phyloP scores from a whole-genome alignment of 2,329 filamentous ascomycete genomes.

The Arthrobotrys pseudoclavata region DNA sequence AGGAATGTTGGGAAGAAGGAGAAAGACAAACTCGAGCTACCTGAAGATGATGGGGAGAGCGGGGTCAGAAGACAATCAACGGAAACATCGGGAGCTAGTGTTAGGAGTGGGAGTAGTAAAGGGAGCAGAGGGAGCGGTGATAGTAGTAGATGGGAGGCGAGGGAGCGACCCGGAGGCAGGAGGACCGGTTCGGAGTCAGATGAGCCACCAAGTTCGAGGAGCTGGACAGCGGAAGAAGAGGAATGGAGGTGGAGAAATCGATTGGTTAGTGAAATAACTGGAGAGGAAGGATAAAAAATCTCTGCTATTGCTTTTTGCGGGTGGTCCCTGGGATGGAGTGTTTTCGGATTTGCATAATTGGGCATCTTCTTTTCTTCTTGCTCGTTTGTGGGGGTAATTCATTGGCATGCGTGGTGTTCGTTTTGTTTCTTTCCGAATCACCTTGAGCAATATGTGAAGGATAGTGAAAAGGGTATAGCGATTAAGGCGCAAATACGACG shows the following conservation, averaged over 20 bases:
- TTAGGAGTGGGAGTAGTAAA: constrained; percentile 39
- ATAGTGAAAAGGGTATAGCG: constrained; percentile 8
- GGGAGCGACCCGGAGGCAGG: constrained; percentile 31
- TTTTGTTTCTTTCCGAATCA: constrained; percentile 17
- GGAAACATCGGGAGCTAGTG: constrained; percentile 35
- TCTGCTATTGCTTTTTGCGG: constrained; percentile 37
- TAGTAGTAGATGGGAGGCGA: constrained; percentile 34
- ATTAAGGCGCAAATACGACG: constrained; percentile 10
- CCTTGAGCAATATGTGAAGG: constrained; percentile 9
- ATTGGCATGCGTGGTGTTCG: constrained; percentile 40
- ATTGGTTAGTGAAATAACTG: constrained; percentile 55
- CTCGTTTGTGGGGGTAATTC: constrained; percentile 25
- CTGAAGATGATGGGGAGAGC: constrained; percentile 61
- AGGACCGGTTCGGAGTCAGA: constrained; percentile 8
- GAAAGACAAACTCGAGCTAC: constrained; percentile 61
- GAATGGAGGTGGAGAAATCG: constrained; percentile 56
- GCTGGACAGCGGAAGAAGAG: constrained; percentile 53
- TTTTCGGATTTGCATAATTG: constrained; percentile 31
- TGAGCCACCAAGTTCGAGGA: constrained; percentile 34
- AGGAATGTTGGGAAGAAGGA: constrained; percentile 48
- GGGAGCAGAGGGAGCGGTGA: constrained; percentile 36
- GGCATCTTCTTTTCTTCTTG: constrained; percentile 33
- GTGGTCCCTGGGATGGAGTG: constrained; percentile 22
- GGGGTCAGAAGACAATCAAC: constrained; percentile 46
- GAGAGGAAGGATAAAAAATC: constrained; percentile 44